Conservation (phyloP, 1,139 yeast species). For the Maudiozyma humilis region DNA sequence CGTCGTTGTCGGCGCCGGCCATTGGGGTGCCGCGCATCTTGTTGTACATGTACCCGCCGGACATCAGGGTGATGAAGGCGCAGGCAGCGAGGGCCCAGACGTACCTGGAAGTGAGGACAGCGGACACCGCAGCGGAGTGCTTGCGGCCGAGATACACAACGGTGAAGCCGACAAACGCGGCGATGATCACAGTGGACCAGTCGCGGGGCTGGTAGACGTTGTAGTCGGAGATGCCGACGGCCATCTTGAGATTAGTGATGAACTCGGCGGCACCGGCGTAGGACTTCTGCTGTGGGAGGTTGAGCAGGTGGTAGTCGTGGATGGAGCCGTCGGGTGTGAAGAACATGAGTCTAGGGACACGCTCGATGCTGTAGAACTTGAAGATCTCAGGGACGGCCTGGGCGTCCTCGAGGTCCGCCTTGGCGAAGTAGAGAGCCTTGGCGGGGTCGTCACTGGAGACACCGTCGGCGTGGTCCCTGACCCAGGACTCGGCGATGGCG, state of each 20-base stretch:
- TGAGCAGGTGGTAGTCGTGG: conserved; percentile 16
- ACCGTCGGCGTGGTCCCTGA: conserved; percentile 40
- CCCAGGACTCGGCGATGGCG: conserved; percentile 56
- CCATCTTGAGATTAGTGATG: conserved; percentile 26
- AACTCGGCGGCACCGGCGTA: conserved; percentile 19
- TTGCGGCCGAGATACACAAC: conserved; percentile 28
- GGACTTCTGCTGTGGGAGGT: conserved; percentile 12
- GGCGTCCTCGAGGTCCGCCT: conserved; percentile 56
- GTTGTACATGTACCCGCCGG: conserved; percentile 90
- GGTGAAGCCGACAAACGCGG: conserved; percentile 32
- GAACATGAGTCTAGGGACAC: conserved; percentile 71
- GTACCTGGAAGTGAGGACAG: conserved; percentile 36
- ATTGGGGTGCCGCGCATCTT: conserved; percentile 72
- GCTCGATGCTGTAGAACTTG: conserved; percentile 48
- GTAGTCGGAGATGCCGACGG: conserved; percentile 39
- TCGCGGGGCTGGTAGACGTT: conserved; percentile 50
- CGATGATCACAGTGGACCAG: conserved; percentile 43
- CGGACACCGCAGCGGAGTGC: conserved; percentile 28
- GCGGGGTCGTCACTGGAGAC: conserved; percentile 30
- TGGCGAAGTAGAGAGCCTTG: conserved; percentile 55
- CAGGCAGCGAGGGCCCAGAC: conserved; percentile 59
- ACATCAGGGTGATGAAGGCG: conserved; percentile 61
- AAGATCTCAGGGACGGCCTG: conserved; percentile 44
- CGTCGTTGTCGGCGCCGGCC: conserved; percentile 49
- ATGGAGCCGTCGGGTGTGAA: conserved; percentile 48